Evolutionary conservation across 2,329 filamentous ascomycete genomes (phyloP), one percentile per base, ranked within the genome.

Genomic region (Apiospora saccharicola): DNA sequence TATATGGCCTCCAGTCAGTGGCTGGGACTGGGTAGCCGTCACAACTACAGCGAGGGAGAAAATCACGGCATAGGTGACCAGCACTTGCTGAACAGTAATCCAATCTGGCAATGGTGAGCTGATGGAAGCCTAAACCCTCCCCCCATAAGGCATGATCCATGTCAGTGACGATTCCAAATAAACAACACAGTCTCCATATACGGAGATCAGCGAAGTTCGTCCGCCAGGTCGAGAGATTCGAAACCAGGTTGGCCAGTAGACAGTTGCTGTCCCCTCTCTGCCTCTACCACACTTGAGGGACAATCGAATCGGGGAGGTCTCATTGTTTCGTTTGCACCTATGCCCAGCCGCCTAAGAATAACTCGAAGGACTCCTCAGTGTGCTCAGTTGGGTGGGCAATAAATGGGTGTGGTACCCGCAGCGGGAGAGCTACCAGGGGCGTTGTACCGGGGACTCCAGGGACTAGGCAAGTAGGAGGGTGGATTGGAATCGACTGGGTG

Each of bases 321-420:
- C 57, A 64, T 64, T 64, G 57, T 64, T 64, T 64, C 57, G 57
- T 64, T 64, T 64, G 57, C 57, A 57, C 30, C 24, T 41, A 64
- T 24, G 57, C 4, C 57, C 57, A 64, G 34, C 57, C 57, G 34
- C 57, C 57, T 64, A 64, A 64, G 30, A 64, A 64, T 41, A 64
- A 41, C 30, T 41, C 57, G 34, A 64, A 41, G 34, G 30, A 64
- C 57, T 64, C 34, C 19, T 30, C 16, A 37, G 24, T 34, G 26
- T 57, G 53, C 53, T 57, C 53, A 57, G 24, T 57, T 30, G 26
- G 49, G 24, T 37, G 24, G 53, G 49, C 49, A 51, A 26, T 51
- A 16, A 22, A 30, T 53, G 49, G 49, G 49, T 53, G 49, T 53
- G 49, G 53, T 61, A 64, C 34, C 57, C 57, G 57, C 57, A 64